Evolutionary conservation across 768 basidiomycete species (phyloP).

Genomic region (Tulasnella sp.): DNA sequence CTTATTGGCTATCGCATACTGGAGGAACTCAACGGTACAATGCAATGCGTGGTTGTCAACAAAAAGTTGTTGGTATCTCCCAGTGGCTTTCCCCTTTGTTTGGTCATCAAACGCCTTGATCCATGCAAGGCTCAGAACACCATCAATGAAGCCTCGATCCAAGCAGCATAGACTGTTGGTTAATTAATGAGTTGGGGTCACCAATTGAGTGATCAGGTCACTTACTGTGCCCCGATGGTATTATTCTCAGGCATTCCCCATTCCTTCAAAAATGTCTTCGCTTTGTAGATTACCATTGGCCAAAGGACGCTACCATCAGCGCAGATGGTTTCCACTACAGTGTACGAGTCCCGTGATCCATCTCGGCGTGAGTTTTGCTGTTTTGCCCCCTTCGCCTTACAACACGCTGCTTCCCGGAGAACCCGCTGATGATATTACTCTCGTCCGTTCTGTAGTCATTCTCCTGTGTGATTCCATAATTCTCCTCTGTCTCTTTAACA

Average conservation of each 20-base stretch:
- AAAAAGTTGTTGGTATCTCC: neutral
- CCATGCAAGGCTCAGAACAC: neutral
- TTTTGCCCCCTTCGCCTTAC: neutral
- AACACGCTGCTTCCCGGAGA: neutral
- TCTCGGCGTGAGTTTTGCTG: neutral
- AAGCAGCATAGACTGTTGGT: neutral
- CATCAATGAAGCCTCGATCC: neutral
- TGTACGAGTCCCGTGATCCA: slow-evolving; percentile 13
- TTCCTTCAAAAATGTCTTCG: neutral
- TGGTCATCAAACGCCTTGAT: neutral
- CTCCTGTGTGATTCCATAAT: neutral
- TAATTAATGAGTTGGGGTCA: neutral
- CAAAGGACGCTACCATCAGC: slow-evolving; percentile 17
- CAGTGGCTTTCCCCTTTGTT: neutral
- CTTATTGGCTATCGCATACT: neutral
- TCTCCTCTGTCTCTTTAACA: neutral
- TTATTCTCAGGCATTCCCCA: neutral
- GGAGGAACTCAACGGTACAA: neutral
- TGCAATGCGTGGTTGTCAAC: neutral
- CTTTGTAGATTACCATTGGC: slow-evolving; percentile 18
- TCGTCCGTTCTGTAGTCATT: neutral
- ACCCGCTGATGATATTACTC: neutral
- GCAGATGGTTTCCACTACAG: slow-evolving; percentile 17
- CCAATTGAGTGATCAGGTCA: neutral
- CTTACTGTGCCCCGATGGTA: neutral